These are phyloP conservation scores for Hamamelis virginiana DNA, from an alignment of 164 flowering plant species.

Conservation along the genomic window DNA sequence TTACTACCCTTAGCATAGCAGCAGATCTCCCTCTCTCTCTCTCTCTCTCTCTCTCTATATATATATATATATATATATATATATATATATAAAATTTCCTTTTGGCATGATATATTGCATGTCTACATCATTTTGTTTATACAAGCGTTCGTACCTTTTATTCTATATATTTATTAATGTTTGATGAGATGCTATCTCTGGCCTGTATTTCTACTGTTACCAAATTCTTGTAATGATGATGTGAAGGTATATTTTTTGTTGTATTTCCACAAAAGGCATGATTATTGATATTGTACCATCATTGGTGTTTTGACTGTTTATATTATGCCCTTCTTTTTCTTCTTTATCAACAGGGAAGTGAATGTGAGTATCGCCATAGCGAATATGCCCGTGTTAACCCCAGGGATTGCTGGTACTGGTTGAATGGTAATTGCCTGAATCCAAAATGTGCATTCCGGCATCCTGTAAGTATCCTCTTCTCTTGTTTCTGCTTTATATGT, in stretches of 20 bases:
- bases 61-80: too few species aligned
- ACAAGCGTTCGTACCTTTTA: too few species aligned
- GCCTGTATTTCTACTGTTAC: not conserved
- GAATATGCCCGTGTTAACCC: constrained; percentile 89
- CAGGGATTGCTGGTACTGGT: constrained; percentile 88
- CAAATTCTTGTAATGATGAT: not conserved
- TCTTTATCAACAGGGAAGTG: constrained; percentile 61
- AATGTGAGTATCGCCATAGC: constrained; percentile 95
- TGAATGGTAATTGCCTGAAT: constrained; percentile 83
- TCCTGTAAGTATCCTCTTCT: constrained; percentile 55
- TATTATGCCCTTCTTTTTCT: not conserved
- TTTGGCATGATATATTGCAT: not conserved
- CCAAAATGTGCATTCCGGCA: constrained; percentile 86
- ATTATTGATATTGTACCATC: not conserved
- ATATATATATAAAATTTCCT: too few species aligned
- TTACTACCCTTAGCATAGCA: too few species aligned
- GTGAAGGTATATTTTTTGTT: not conserved
- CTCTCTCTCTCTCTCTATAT: too few species aligned
- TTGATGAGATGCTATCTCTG: not conserved
- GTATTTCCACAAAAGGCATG: not conserved
- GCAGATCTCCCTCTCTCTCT: too few species aligned
- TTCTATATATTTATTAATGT: too few species aligned
- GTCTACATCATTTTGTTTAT: not conserved
- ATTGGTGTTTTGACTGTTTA: not conserved
- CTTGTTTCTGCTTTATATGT: not conserved